These are phyloP conservation scores for Eucalyptus globulus DNA, from an alignment of 345 rosid species.

Conservation along the genomic window DNA sequence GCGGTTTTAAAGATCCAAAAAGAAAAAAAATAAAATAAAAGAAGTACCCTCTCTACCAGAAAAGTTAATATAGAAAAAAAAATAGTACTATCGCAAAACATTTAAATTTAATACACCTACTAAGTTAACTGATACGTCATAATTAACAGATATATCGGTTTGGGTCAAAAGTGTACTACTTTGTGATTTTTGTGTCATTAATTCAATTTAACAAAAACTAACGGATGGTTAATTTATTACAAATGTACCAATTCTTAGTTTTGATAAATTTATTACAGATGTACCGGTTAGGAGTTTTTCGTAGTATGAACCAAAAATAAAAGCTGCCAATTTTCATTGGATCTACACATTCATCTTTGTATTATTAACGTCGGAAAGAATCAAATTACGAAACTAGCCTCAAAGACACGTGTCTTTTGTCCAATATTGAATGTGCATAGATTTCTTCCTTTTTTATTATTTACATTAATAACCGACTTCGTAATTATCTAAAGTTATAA, in stretches of 20 bases:
- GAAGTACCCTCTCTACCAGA: neutral
- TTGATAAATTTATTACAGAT: rapidly evolving
- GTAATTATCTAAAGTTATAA: neutral
- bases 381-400: neutral
- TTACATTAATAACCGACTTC: neutral
- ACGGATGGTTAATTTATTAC: rapidly evolving
- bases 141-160: rapidly evolving
- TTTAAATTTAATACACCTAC: rapidly evolving
- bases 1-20: neutral
- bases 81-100: rapidly evolving
- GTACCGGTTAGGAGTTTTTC: rapidly evolving
- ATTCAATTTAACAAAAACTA: too few species aligned
- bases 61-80: neutral
- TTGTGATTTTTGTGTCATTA: rapidly evolving
- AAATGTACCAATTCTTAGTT: rapidly evolving
- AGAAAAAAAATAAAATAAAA: rapidly evolving
- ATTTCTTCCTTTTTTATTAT: neutral
- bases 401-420: neutral
- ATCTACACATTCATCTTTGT: neutral
- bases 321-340: neutral
- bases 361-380: neutral
- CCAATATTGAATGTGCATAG: neutral
- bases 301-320: too few species aligned
- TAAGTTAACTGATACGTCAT: rapidly evolving
- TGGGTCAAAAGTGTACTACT: rapidly evolving